Conservation (phyloP, 1,139 yeast genomes). For the Magnusiomyces sp. region DNA sequence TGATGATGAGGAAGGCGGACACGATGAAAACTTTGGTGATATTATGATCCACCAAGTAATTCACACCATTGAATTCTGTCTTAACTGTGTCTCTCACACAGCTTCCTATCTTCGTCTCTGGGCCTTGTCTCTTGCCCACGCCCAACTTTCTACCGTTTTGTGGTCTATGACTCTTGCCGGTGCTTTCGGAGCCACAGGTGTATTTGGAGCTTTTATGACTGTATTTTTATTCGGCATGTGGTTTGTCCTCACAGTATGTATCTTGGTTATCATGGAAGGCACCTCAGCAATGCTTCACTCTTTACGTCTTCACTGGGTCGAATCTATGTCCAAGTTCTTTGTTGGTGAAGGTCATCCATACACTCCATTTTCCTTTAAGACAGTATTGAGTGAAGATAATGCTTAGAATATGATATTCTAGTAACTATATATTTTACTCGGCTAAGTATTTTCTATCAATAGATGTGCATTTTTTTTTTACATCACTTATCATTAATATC, state of each 20-base stretch:
- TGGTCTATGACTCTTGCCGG: slow-evolving; percentile 93
- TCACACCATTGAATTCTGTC: slow-evolving; percentile 95
- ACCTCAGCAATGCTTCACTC: slow-evolving; percentile 98
- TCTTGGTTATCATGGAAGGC: slow-evolving; percentile 95
- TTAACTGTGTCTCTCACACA: slow-evolving; percentile 95
- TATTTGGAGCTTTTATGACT: slow-evolving; percentile 60
- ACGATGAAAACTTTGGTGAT: slow-evolving; percentile 74
- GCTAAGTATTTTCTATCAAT: too few relatives aligned
- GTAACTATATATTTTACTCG: too few relatives aligned
- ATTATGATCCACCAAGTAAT: slow-evolving; percentile 95
- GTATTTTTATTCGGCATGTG: slow-evolving; percentile 86
- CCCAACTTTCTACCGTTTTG: slow-evolving; percentile 85
- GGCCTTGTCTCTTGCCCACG: slow-evolving; percentile 97
- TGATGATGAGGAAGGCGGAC: slow-evolving; percentile 30
- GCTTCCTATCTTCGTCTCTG: slow-evolving; percentile 94
- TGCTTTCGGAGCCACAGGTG: slow-evolving; percentile 69
- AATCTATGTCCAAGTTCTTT: slow-evolving; percentile 96
- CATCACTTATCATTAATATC: too few relatives aligned
- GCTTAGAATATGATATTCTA: not conserved
- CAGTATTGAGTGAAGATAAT: not conserved
- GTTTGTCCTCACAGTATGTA: slow-evolving; percentile 85
- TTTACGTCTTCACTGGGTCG: slow-evolving; percentile 96
- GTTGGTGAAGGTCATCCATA: slow-evolving; percentile 92
- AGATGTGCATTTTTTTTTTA: too few relatives aligned
- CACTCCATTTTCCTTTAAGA: slow-evolving; percentile 50